phyloP scores from a whole-genome alignment of 139 green algal genomes.

The Chlorella sp. region DNA sequence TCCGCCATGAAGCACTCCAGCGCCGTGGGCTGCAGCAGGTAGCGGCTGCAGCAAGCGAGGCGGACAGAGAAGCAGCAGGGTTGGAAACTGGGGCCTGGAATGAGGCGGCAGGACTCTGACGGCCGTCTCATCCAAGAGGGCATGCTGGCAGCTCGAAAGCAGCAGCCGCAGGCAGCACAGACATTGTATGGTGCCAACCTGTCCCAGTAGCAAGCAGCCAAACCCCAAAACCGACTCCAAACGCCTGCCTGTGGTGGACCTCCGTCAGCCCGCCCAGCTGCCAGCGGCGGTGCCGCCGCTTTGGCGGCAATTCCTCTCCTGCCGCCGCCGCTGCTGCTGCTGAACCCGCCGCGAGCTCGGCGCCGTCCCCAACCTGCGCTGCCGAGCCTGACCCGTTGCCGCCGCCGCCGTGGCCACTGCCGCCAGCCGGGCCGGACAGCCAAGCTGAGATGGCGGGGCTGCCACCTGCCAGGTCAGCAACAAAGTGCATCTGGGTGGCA shows the following conservation, averaged over 20 bases:
- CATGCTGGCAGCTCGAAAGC: too few species aligned
- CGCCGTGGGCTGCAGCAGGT: conserved; percentile 70
- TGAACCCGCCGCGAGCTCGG: too few species aligned
- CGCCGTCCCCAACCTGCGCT: neutral
- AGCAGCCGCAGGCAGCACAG: neutral
- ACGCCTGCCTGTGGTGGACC: conserved; percentile 58
- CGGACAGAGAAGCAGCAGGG: too few species aligned
- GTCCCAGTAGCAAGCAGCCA: too few species aligned
- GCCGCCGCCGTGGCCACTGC: neutral
- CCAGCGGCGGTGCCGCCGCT: conserved; percentile 49
- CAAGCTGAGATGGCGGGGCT: neutral
- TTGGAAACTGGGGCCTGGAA: too few species aligned
- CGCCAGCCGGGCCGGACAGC: neutral
- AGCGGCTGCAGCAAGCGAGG: conserved; percentile 41
- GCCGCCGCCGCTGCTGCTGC: neutral
- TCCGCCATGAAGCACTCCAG: conserved; percentile 75
- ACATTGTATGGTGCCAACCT: too few species aligned
- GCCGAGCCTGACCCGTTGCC: too few species aligned
- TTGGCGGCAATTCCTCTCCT: conserved; percentile 6
- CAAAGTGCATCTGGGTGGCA: conserved; percentile 20
- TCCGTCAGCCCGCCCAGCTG: conserved; percentile 32
- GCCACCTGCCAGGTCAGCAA: neutral
- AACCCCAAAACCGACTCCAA: neutral
- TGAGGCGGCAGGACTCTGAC: too few species aligned
- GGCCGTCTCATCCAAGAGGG: too few species aligned